Conservation (phyloP, 1,284 basidiomycete species). For the Thecaphora frezii region DNA sequence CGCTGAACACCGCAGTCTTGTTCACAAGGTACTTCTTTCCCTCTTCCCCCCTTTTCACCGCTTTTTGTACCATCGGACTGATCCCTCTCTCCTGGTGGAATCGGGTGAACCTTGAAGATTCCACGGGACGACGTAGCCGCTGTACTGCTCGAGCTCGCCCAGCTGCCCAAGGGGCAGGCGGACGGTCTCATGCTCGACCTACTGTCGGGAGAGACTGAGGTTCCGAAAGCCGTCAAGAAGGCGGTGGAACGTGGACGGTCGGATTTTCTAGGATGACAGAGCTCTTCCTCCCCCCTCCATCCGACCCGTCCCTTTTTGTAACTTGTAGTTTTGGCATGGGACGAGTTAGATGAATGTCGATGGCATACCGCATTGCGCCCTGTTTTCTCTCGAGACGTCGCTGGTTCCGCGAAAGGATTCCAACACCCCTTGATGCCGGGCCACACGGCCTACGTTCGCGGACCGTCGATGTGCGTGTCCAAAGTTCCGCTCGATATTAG, state of each 20-base stretch:
- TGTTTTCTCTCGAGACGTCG: too few relatives aligned
- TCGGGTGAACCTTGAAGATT: conserved; percentile 3
- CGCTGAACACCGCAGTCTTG: conserved; percentile 24
- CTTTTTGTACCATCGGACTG: too few relatives aligned
- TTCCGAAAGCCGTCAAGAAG: conserved; percentile 64
- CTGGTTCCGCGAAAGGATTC: too few relatives aligned
- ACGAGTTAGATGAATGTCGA: not conserved
- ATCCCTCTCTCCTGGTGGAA: too few relatives aligned
- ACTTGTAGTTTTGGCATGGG: not conserved
- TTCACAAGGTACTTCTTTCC: conserved; percentile 9
- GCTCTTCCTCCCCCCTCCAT: too few relatives aligned
- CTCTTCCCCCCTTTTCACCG: not conserved
- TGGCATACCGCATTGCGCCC: too few relatives aligned
- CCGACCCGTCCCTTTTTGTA: too few relatives aligned
- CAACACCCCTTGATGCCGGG: too few relatives aligned
- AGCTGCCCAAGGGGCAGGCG: conserved; percentile 64
- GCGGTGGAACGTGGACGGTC: conserved; percentile 65
- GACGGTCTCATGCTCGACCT: conserved; percentile 70
- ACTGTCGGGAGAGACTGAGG: conserved; percentile 66
- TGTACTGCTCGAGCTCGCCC: conserved; percentile 65
- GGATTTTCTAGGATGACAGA: conserved; percentile 57
- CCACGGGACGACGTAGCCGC: conserved; percentile 69
- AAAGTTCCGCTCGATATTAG: too few relatives aligned
- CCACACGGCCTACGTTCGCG: too few relatives aligned
- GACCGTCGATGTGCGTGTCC: too few relatives aligned